Percentiles rank a stretch among this genome's conserved stretches.
Conservation (phyloP, 768 basidiomycete genomes). For the Suillus decipiens region DNA sequence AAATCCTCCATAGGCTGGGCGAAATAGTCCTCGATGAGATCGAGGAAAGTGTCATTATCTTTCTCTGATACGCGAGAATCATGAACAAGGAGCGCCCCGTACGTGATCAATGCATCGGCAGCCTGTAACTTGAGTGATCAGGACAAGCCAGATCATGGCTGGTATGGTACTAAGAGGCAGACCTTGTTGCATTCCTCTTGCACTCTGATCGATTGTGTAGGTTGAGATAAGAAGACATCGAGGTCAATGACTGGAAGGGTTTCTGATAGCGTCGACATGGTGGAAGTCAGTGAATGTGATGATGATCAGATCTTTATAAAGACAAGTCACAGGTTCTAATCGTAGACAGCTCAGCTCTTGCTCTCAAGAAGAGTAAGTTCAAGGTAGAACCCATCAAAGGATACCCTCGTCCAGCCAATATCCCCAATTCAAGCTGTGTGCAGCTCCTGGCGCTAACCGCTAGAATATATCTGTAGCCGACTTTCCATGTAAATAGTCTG, state of each 20-base stretch:
- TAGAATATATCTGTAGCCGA: neutral
- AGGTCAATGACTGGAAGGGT: constrained; percentile 77
- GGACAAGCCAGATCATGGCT: constrained; percentile 2
- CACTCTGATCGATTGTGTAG: constrained; percentile 47
- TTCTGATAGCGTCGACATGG: constrained; percentile 43
- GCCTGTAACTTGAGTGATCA: constrained; percentile 46
- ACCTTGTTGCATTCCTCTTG: constrained; percentile 70
- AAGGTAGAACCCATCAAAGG: neutral
- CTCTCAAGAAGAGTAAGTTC: neutral
- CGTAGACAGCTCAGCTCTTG: neutral
- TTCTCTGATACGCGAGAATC: constrained; percentile 84
- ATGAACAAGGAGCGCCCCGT: constrained; percentile 83
- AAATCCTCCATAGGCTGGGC: constrained; percentile 63
- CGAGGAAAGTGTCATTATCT: constrained; percentile 81
- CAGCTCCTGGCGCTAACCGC: neutral
- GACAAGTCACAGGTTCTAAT: neutral
- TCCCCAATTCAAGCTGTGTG: neutral
- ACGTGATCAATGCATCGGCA: constrained; percentile 77
- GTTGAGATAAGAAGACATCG: constrained; percentile 61
- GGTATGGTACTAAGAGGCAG: constrained; percentile 3
- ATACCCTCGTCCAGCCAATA: constrained; percentile 4
- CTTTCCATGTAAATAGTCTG: neutral
- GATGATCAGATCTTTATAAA: neutral
- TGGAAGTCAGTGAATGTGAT: constrained; percentile 17
- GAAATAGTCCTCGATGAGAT: constrained; percentile 94